Conservation (phyloP, 2,329 filamentous ascomycete species). For the Ceratocystis eucalypticola region DNA sequence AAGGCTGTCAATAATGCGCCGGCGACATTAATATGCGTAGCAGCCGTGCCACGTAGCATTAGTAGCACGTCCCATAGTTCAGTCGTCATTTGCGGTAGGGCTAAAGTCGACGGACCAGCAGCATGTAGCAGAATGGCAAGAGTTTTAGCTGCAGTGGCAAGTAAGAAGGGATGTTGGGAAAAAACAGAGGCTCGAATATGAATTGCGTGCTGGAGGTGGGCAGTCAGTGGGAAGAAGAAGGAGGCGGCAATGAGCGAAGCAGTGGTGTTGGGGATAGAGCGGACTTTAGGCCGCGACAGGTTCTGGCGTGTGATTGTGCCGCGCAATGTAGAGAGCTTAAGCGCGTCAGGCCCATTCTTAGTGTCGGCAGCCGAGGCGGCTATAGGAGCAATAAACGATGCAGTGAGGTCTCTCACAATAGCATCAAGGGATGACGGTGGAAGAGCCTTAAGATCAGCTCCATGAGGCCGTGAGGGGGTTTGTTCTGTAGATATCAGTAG, state of each 20-base stretch:
- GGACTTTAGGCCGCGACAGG: constrained; percentile 34
- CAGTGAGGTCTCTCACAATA: constrained; percentile 54
- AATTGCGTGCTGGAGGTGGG: constrained; percentile 58
- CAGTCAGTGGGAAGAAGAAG: constrained; percentile 80
- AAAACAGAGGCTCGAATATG: constrained; percentile 37
- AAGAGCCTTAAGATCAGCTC: constrained; percentile 36
- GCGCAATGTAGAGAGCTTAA: constrained; percentile 84
- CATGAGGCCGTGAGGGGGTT: constrained; percentile 20
- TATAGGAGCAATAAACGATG: constrained; percentile 64
- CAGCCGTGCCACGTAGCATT: constrained; percentile 44
- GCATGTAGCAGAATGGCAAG: constrained; percentile 72
- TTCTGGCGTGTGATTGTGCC: constrained; percentile 29
- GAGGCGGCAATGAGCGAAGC: constrained; percentile 58
- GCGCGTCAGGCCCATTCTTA: constrained; percentile 61
- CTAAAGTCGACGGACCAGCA: constrained; percentile 62
- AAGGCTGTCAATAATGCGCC: constrained; percentile 67
- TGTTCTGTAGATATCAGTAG: not conserved
- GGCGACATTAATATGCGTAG: constrained; percentile 52
- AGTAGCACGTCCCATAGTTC: constrained; percentile 80
- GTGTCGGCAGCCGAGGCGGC: constrained; percentile 71
- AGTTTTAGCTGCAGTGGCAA: constrained; percentile 74
- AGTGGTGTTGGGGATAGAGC: constrained; percentile 60
- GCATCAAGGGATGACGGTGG: constrained; percentile 49
- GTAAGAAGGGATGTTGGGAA: constrained; percentile 59
- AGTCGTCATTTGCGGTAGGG: constrained; percentile 64